Conservation (phyloP, 169 alveolate species). For the Ichthyophthirius multifiliis region DNA sequence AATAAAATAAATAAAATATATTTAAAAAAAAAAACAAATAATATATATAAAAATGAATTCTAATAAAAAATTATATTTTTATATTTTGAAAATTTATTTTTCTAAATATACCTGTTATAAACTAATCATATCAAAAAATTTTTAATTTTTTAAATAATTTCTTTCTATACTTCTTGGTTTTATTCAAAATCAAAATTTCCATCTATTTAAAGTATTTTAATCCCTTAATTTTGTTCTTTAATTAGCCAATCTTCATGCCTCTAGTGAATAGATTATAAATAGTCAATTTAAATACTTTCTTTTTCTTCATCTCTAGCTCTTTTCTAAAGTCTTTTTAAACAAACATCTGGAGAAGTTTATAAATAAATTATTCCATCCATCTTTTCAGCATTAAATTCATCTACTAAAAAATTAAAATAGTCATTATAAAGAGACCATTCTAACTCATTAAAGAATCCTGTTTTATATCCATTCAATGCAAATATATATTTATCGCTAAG, state of each 20-base stretch:
- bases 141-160: neutral
- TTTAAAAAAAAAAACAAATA: no score
- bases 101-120: no score
- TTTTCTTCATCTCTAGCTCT: conserved; percentile 36
- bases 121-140: no score
- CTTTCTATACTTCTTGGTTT: neutral
- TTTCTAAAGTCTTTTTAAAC: conserved; percentile 1
- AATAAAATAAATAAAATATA: no score
- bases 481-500: conserved; percentile 8
- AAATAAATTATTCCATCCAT: conserved; percentile 10
- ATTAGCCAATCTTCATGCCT: conserved; percentile 18
- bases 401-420: conserved; percentile 1
- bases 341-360: neutral
- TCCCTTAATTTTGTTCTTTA: neutral
- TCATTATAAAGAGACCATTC: conserved; percentile 20
- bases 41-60: no score
- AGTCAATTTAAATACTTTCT: neutral
- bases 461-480: neutral
- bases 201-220: neutral
- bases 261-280: neutral
- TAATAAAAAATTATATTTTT: no score
- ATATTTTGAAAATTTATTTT: no score
- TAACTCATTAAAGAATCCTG: neutral
- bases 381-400: conserved; percentile 1
- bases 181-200: neutral